A percentile compares a stretch with the other conserved stretches of the same genome.
Evolutionary conservation across 805 yeast genomes (phyloP).

Genomic region (Nakazawaea peltata): DNA sequence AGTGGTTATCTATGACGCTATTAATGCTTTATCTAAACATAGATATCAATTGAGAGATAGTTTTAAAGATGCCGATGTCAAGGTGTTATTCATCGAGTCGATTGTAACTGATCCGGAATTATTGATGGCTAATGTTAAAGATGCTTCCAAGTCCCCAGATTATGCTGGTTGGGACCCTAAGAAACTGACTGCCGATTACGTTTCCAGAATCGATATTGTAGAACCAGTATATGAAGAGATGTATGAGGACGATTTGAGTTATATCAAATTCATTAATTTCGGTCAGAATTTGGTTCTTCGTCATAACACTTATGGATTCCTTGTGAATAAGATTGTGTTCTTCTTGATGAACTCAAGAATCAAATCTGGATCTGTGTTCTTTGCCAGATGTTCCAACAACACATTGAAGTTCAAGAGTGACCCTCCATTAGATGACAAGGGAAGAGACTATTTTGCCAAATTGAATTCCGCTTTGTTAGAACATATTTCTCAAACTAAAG

Average conservation of each 20-base stretch:
- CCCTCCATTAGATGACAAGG: conserved; percentile 74
- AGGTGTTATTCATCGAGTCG: conserved; percentile 82
- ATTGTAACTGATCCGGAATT: conserved; percentile 66
- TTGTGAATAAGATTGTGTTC: conserved; percentile 84
- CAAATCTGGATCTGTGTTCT: conserved; percentile 83
- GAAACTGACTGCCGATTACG: conserved; percentile 71
- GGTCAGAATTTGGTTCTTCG: conserved; percentile 79
- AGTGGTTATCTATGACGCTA: conserved; percentile 93
- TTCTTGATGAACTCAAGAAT: conserved; percentile 87
- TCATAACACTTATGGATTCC: conserved; percentile 78
- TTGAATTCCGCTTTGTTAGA: conserved; percentile 49
- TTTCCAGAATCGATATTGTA: conserved; percentile 60
- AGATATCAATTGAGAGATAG: conserved; percentile 49
- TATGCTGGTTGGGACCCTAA: conserved; percentile 69
- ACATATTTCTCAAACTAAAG: conserved; percentile 24
- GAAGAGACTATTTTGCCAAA: conserved; percentile 55
- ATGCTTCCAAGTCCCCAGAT: conserved; percentile 84
- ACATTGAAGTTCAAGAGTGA: conserved; percentile 61
- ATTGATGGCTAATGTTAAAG: conserved; percentile 68
- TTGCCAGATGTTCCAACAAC: conserved; percentile 72
- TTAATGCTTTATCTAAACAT: conserved; percentile 70
- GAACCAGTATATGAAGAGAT: conserved; percentile 69
- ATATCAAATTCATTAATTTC: conserved; percentile 82
- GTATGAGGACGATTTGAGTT: conserved; percentile 43
- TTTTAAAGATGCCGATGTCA: conserved; percentile 54